Base-by-base conservation (phyloP, 169 alveolate species). In the Theileria sp. region DNA sequence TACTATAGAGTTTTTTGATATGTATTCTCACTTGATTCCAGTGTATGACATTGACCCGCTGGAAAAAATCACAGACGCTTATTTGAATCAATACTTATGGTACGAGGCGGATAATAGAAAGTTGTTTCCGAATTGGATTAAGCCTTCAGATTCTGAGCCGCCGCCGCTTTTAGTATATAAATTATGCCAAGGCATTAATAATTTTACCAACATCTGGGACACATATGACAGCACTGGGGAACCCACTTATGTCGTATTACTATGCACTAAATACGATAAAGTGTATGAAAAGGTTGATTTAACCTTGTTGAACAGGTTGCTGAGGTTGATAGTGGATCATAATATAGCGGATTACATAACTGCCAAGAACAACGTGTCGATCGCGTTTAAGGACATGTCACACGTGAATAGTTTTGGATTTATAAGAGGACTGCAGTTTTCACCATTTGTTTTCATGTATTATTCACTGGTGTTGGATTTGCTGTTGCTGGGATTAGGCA, bases 11-110 rank as follows among this genome's bases (percentile, higher is more conserved):
- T 97, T 98, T 90, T 96, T 97, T 98, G 99, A 98, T 93, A 91
- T 97, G 51, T 98, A 98, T 90, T 93, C 98, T 25, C 99, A 98
- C 86, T 89, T 98, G 87, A 96, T 97, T 32, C 99, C 99, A 8
- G 99, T 98, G n/a, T 98, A 98, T 87, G 99, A 98, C 81, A 95
- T 98, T 3, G 99, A 98, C 77, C 99, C 99, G 17, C 92, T 98
- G 70, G 99, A 98, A 92, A 98, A 98, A 93, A 98, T 98, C 66
- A 98, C 99, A 5, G 99, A 98, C 90, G 99, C 99, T n/a, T 98
- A 98, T 92, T 86, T 98, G 75, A 99, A 98, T 84, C 99, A 98
- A 92, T 98, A 98, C 87, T 81, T 98, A 60, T 98, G 99, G 99
- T 98, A 97, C 91, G 99, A 98, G 91, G 99, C 99, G 30, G 99